Evolutionary conservation across 202 grass and related monocot genomes (phyloP).

Genomic region (Digitaria exilis): DNA sequence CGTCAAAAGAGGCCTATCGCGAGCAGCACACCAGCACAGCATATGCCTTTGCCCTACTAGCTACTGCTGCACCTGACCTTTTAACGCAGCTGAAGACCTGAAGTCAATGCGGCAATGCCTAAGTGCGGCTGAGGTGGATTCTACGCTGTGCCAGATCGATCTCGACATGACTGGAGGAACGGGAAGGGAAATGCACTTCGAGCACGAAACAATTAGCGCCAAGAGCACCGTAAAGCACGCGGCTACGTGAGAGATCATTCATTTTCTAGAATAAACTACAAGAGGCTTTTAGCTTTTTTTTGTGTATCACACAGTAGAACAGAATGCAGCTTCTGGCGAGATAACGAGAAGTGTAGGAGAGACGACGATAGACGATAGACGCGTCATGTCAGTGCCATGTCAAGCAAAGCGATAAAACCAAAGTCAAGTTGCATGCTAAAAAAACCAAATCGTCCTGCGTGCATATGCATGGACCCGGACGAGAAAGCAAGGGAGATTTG

Average conservation of each 20-base stretch:
- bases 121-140: conserved; percentile 21
- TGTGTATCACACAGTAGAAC: not conserved
- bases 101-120: conserved; percentile 19
- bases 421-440: conserved; percentile 35
- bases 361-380: not conserved
- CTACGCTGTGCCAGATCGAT: not conserved
- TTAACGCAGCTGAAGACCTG: not conserved
- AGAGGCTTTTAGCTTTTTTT: not conserved
- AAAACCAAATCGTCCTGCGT: not conserved
- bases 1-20: not conserved
- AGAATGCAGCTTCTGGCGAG: conserved; percentile 22
- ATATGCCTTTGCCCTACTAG: not conserved
- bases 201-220: not conserved
- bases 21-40: not conserved
- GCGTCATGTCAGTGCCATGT: conserved; percentile 28
- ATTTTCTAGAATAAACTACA: not conserved
- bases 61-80: not conserved
- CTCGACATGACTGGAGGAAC: conserved; percentile 4
- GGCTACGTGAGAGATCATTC: no score
- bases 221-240: not conserved
- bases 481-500: conserved; percentile 20
- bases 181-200: not conserved
- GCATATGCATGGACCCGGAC: not conserved
- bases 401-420: not conserved
- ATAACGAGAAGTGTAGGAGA: not conserved